Percentiles rank a stretch among this genome's conserved stretches.
Evolutionary conservation across 108 stramenopile genomes (phyloP).

Genomic region (Nitzschia sp.): DNA sequence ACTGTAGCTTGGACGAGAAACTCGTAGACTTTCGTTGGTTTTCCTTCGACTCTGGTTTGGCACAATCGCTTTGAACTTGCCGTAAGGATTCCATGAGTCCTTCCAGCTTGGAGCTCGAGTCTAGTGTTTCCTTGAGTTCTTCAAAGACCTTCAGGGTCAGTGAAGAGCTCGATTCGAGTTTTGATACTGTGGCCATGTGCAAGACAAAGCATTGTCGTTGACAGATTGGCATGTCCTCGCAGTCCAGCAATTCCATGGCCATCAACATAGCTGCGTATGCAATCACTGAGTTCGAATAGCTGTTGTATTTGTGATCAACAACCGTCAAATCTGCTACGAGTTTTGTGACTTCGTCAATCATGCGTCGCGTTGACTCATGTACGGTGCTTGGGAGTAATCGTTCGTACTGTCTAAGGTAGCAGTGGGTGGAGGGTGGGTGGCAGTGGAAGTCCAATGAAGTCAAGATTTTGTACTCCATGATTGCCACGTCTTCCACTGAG

Average conservation of each 20-base stretch:
- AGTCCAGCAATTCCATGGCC: conserved; percentile 42
- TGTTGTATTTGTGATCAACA: conserved; percentile 34
- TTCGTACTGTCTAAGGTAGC: conserved; percentile 50
- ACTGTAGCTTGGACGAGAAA: conserved; percentile 13
- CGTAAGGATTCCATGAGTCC: conserved; percentile 3
- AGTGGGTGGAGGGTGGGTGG: conserved; percentile 62
- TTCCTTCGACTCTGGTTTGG: not conserved
- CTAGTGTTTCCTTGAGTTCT: conserved; percentile 5
- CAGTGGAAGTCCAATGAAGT: conserved; percentile 54
- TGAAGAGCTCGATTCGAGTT: conserved; percentile 12
- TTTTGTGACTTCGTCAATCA: conserved; percentile 39
- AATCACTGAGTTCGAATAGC: conserved; percentile 32
- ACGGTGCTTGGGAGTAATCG: conserved; percentile 33
- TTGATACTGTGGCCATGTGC: conserved; percentile 14
- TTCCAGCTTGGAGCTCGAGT: conserved; percentile 12
- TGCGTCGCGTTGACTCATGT: conserved; percentile 11
- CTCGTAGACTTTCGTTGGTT: not conserved
- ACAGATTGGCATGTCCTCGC: conserved; percentile 20
- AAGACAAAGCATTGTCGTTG: conserved; percentile 26
- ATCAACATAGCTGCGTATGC: conserved; percentile 46
- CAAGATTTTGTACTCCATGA: conserved; percentile 56
- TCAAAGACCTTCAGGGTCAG: conserved; percentile 19
- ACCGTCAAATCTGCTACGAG: conserved; percentile 41
- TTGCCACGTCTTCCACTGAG: conserved; percentile 46
- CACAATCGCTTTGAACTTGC: not conserved